Conservation (phyloP, 2,329 filamentous ascomycete species). For the Geosmithia putterillii region DNA sequence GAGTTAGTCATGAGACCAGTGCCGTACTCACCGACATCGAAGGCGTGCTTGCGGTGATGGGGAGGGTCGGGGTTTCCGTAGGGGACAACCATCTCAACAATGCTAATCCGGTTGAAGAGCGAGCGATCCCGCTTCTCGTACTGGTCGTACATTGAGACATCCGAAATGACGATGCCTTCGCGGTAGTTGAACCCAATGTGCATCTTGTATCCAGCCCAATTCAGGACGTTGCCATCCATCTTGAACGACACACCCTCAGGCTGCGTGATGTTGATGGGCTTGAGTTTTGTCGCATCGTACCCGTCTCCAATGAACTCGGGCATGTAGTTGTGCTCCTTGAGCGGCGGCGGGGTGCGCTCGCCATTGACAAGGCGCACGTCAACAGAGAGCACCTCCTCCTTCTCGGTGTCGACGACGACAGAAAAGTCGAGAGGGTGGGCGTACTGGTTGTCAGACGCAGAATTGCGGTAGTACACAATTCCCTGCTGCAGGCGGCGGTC, state of each 20-base stretch:
- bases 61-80: constrained; percentile 74
- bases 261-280: constrained; percentile 79
- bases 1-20: constrained; percentile 78
- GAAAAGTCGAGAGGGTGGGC: constrained; percentile 43
- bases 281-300: constrained; percentile 45
- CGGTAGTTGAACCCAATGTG: constrained; percentile 93
- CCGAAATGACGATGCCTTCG: constrained; percentile 81
- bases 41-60: constrained; percentile 71
- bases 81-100: constrained; percentile 90
- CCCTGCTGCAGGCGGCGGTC: constrained; percentile 65
- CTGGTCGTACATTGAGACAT: constrained; percentile 83
- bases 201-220: constrained; percentile 90
- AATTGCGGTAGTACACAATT: constrained; percentile 68
- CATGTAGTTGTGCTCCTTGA: constrained; percentile 24
- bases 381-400: constrained; percentile 34
- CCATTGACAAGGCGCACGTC: constrained; percentile 28
- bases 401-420: constrained; percentile 28
- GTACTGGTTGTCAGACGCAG: constrained; percentile 54
- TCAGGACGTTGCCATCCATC: constrained; percentile 58
- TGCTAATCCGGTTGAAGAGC: constrained; percentile 77
- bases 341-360: constrained; percentile 30
- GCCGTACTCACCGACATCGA: constrained; percentile 71
- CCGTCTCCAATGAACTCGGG: constrained; percentile 21
- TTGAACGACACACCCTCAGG: constrained; percentile 82
- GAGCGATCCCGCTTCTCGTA: constrained; percentile 50